These are phyloP conservation scores for Batkoa obscura DNA, from an alignment of 371 early-diverging fungal genomes.

Conservation along the genomic window DNA sequence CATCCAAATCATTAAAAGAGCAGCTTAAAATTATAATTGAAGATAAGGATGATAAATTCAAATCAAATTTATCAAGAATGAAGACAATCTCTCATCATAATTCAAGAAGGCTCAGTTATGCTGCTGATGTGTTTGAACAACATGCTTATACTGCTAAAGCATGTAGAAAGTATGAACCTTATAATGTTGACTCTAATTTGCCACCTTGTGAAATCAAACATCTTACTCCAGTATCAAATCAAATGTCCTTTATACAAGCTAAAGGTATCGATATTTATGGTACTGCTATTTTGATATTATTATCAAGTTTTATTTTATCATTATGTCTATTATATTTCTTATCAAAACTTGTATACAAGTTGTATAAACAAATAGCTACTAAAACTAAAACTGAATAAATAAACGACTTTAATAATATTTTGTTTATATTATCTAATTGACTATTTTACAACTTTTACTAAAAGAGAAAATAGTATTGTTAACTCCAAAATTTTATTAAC, in stretches of 20 bases:
- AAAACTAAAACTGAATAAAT: too few species aligned
- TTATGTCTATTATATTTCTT: too few species aligned
- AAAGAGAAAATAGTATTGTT: too few species aligned
- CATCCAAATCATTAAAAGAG: background rate
- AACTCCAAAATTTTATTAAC: too few species aligned
- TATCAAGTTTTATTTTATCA: too few species aligned
- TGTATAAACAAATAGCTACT: too few species aligned
- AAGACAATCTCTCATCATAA: background rate
- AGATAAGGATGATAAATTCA: background rate
- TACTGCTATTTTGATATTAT: too few species aligned
- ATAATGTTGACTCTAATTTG: background rate
- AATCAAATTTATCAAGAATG: background rate
- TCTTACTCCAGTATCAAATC: background rate
- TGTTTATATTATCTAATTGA: too few species aligned
- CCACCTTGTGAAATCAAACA: constrained; percentile 1
- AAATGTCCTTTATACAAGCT: background rate
- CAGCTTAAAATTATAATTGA: background rate
- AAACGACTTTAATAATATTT: too few species aligned
- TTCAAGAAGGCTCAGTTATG: background rate
- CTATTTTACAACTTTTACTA: too few species aligned
- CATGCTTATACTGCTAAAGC: background rate
- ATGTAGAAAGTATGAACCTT: background rate
- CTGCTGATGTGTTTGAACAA: background rate
- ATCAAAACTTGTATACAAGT: too few species aligned
- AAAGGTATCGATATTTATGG: background rate